phyloP scores from a whole-genome alignment of 2,329 filamentous ascomycete genomes.

The Fusarium praegraminearum region DNA sequence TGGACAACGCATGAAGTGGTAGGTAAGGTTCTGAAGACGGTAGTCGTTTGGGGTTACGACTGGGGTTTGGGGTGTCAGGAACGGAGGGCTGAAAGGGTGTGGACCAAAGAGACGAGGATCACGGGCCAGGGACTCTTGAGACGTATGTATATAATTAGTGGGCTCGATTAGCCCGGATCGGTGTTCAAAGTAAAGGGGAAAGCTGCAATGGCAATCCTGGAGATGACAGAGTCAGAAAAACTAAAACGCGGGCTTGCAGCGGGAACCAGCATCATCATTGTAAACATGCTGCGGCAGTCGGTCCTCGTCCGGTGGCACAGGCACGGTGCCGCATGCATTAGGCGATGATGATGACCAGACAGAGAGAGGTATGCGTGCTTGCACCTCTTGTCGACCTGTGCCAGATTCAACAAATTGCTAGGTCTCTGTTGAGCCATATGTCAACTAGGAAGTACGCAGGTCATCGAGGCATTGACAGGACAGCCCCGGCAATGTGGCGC shows the following conservation, averaged over 20 bases:
- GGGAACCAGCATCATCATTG: constrained; percentile 46
- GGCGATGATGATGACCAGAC: constrained; percentile 28
- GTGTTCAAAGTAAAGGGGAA: constrained; percentile 26
- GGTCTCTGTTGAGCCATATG: constrained; percentile 26
- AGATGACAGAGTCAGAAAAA: constrained; percentile 14
- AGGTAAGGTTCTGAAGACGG: constrained; percentile 48
- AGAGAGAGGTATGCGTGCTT: constrained; percentile 27
- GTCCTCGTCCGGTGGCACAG: constrained; percentile 40
- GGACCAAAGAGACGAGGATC: constrained; percentile 38
- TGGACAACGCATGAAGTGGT: constrained; percentile 46
- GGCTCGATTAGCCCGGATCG: constrained; percentile 11
- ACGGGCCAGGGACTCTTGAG: constrained; percentile 37
- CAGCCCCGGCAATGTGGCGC: constrained; percentile 36
- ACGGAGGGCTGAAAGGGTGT: constrained; percentile 47
- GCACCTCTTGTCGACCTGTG: constrained; percentile 25
- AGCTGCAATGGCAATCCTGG: constrained; percentile 20
- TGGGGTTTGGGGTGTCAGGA: constrained; percentile 40
- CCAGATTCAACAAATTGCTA: constrained; percentile 6
- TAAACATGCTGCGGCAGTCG: constrained; percentile 32
- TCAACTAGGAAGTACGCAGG: constrained; percentile 19
- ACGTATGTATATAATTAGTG: constrained; percentile 26
- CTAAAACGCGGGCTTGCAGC: constrained; percentile 41
- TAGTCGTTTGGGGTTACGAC: constrained; percentile 48
- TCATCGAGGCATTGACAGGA: constrained; percentile 25
- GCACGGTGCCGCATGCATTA: constrained; percentile 41